Percentiles rank a stretch among this genome's conserved stretches.
phyloP scores from a whole-genome alignment of 495 filamentous ascomycete species.

The Emericellopsis terricola region DNA sequence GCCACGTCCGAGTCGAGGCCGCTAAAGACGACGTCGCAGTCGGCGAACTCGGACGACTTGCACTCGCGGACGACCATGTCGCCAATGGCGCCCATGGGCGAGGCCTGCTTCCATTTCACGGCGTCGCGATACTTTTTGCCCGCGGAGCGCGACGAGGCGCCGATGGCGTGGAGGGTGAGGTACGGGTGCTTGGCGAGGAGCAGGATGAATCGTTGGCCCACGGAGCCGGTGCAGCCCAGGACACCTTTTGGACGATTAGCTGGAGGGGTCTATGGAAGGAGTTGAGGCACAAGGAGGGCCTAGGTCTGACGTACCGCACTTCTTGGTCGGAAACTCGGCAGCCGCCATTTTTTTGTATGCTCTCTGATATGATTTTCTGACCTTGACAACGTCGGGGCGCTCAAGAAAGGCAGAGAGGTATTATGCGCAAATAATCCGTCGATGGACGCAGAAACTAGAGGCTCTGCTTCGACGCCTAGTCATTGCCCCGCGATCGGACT shows the following conservation, averaged over 20 bases:
- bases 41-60: slow-evolving; percentile 51
- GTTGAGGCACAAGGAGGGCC: background rate
- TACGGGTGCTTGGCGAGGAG: slow-evolving; percentile 63
- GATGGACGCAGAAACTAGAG: too few species aligned
- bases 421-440: too few species aligned
- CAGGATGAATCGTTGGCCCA: slow-evolving; percentile 74
- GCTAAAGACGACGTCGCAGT: slow-evolving; percentile 80
- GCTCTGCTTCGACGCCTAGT: too few species aligned
- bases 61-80: slow-evolving; percentile 60
- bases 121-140: slow-evolving; percentile 75
- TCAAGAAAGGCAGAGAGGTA: too few species aligned
- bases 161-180: slow-evolving; percentile 57
- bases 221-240: slow-evolving; percentile 59
- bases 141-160: slow-evolving; percentile 60
- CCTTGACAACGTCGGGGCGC: too few species aligned
- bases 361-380: too few species aligned
- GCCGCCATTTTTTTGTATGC: too few species aligned
- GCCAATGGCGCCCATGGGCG: slow-evolving; percentile 49
- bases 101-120: slow-evolving; percentile 67
- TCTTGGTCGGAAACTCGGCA: slow-evolving; percentile 32
- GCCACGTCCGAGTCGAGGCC: slow-evolving; percentile 75
- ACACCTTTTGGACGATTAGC: slow-evolving; percentile 28
- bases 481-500: too few species aligned
- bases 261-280: background rate
- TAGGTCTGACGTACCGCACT: slow-evolving; percentile 23